These are phyloP conservation scores for Viola odorata DNA, from an alignment of 345 rosid genomes.

Conservation along the genomic window DNA sequence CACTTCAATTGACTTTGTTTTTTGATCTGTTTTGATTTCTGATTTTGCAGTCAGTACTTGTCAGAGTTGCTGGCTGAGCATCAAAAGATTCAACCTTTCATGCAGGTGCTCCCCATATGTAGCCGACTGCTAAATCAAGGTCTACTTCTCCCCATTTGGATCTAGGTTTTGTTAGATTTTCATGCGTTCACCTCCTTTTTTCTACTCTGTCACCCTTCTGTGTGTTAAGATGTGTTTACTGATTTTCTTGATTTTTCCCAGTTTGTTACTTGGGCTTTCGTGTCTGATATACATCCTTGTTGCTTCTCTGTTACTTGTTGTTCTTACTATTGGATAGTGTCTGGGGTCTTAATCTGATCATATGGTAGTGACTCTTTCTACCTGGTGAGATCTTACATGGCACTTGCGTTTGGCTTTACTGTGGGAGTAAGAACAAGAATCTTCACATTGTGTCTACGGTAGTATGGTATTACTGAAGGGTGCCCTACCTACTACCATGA, in stretches of 20 bases:
- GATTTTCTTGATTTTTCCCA: background rate
- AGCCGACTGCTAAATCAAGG: constrained; percentile 96
- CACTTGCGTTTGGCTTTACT: too few species aligned
- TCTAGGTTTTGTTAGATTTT: constrained; percentile 39
- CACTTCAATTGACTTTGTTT: constrained; percentile 14
- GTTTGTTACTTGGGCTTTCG: background rate
- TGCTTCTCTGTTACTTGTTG: background rate
- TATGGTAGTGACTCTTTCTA: too few species aligned
- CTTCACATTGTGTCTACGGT: too few species aligned
- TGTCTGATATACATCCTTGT: background rate
- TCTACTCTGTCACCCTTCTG: constrained; percentile 9
- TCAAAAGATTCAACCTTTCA: constrained; percentile 96
- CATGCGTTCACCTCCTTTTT: background rate
- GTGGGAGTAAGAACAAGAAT: too few species aligned
- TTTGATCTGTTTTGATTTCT: constrained; percentile 32
- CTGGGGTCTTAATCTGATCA: too few species aligned
- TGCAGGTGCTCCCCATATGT: constrained; percentile 87
- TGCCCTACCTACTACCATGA: too few species aligned
- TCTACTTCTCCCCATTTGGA: constrained; percentile 42
- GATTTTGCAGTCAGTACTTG: constrained; percentile 65
- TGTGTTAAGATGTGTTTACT: constrained; percentile 21
- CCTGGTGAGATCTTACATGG: too few species aligned
- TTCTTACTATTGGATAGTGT: background rate
- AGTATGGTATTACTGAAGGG: too few species aligned
- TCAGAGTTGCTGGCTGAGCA: constrained; percentile 86